Evolutionary conservation across 805 yeast genomes (phyloP), one percentile per base, ranked within the genome.

Genomic region (Cyberlindnera japonica): DNA sequence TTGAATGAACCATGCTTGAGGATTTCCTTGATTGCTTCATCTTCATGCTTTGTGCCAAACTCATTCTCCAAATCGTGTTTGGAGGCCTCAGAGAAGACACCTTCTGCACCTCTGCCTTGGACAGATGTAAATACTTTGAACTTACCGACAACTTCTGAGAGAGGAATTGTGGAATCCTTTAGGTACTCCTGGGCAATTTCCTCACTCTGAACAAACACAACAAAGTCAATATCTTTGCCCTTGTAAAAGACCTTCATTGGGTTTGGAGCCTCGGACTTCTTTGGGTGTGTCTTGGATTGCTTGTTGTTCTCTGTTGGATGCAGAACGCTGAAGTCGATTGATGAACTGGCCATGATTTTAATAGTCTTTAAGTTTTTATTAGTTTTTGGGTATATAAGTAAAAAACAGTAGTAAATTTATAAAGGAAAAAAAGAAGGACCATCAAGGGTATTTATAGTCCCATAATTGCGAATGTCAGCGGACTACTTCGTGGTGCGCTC

Each of bases 51-150:
- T 19, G 74, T 66, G 21, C 89, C 91, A 49, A 88, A 87, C 54
- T 86, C 93, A 47, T 74, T 74, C 37, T 70, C 71, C 28, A 87
- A 58, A 44, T 80, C 83, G 15, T 68, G 65, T 41, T 76, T 73
- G 7, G 91, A 81, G 3, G 91, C 95, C 53, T 76, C 80, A 37
- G 81, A 85, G 19, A 83, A 58, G 8, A 72, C 70, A 41, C 95
- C 95, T 51, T 77, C 84, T 4, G 78, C 65, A 23, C 95, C 95
- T 29, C 65, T 65, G 33, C 85, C 83, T 18, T 67, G 68, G 45
- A 72, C 71, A 41, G 77, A 74, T 17, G 74, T 69, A 57, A 71
- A 88, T n/a, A 87, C 71, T 53, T 81, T 75, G 66, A 75, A 84
- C 8, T 72, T 68, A 0, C 81, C 80, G 1, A 84, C 79, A 5